phyloP scores from a whole-genome alignment of 192 early-diverging fungal genomes.

The Coemansia sp. region DNA sequence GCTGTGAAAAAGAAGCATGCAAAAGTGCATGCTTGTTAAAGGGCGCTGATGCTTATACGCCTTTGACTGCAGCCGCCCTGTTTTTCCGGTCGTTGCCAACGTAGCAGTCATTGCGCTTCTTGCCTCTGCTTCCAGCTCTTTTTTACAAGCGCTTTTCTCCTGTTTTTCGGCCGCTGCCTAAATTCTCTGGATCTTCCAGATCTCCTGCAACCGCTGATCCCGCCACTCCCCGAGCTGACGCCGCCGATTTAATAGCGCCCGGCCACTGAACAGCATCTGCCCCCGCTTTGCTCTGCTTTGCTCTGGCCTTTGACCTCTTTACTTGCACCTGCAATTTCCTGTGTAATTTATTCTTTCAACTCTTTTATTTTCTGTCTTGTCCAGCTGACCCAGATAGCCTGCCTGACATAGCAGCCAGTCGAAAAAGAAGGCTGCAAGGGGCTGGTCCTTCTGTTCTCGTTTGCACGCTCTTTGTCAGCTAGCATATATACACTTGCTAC shows the following conservation, averaged over 20 bases:
- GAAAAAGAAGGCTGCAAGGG: too few species aligned
- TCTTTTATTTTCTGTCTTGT: constrained; percentile 1
- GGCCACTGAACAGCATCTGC: neutral
- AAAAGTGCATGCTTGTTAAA: neutral
- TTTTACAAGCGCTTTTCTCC: neutral
- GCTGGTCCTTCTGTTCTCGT: too few species aligned
- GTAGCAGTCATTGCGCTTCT: neutral
- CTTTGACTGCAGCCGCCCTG: neutral
- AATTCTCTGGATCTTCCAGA: neutral
- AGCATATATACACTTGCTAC: neutral
- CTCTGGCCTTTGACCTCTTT: neutral
- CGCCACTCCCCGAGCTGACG: neutral
- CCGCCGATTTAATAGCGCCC: neutral
- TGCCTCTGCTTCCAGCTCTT: constrained; percentile 6
- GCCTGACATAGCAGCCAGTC: neutral
- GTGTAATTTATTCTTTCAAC: constrained; percentile 2
- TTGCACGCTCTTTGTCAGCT: too few species aligned
- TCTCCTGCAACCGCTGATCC: constrained; percentile 2
- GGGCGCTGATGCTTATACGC: neutral
- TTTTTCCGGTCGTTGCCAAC: neutral
- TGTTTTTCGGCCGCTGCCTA: neutral
- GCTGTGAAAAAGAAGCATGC: neutral
- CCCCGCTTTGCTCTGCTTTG: neutral
- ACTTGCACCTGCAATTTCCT: neutral
- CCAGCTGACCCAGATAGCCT: neutral